Percentiles rank a stretch among this genome's conserved stretches.
These are phyloP conservation scores for Vaccinium myrtillus DNA, from an alignment of 148 eudicot genomes.

Conservation along the genomic window DNA sequence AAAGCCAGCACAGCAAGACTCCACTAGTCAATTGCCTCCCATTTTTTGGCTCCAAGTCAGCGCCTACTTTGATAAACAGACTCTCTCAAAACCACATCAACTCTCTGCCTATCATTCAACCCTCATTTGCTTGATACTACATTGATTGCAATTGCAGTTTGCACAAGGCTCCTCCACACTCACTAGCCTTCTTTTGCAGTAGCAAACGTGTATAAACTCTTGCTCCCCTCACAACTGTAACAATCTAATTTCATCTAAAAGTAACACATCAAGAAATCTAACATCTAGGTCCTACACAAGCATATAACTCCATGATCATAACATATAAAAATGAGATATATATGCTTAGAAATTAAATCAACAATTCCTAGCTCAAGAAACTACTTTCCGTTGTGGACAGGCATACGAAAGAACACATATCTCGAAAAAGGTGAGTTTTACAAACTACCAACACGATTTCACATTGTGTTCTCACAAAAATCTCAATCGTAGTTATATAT, in stretches of 20 bases:
- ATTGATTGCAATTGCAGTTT: not conserved
- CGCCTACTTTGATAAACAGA: too few species aligned
- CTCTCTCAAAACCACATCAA: not conserved
- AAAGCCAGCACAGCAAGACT: not conserved
- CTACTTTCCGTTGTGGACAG: not conserved
- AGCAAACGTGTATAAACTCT: not conserved
- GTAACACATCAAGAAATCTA: not conserved
- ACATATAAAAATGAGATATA: not conserved
- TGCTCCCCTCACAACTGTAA: not conserved
- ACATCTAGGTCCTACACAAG: not conserved
- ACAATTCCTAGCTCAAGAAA: not conserved
- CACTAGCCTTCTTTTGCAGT: not conserved
- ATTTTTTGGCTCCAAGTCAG: not conserved
- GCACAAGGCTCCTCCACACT: not conserved
- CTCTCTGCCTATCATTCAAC: not conserved
- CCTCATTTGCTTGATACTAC: not conserved
- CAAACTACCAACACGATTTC: not conserved
- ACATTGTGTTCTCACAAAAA: not conserved
- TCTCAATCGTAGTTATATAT: not conserved
- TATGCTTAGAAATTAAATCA: not conserved
- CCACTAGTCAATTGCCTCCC: not conserved
- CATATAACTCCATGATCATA: not conserved
- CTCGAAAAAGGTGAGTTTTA: not conserved
- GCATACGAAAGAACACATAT: not conserved
- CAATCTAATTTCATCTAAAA: not conserved